phyloP scores from a whole-genome alignment of 352 stramenopile species.

The Phytophthora ramorum region DNA sequence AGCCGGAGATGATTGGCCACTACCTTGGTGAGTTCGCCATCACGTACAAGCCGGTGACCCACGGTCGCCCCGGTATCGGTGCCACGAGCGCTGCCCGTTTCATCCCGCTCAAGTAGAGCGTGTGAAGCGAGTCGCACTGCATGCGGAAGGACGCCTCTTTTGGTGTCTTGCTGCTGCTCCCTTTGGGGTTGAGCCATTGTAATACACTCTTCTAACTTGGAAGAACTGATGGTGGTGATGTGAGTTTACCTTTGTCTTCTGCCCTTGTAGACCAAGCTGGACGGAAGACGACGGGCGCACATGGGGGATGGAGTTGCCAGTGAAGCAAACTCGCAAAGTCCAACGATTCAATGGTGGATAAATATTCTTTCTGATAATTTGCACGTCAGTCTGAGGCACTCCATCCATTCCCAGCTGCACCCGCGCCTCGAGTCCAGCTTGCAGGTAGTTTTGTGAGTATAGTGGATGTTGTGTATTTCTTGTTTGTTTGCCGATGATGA shows the following conservation, averaged over 20 bases:
- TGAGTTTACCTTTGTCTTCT: slow-evolving; percentile 28
- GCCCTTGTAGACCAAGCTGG: slow-evolving; percentile 25
- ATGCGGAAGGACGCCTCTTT: slow-evolving; percentile 26
- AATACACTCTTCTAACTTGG: slow-evolving; percentile 76
- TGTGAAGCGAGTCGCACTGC: slow-evolving; percentile 19
- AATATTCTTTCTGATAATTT: slow-evolving; percentile 74
- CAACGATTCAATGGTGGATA: slow-evolving; percentile 72
- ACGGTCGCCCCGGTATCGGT: slow-evolving; percentile 99
- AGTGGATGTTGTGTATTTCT: slow-evolving; percentile 39
- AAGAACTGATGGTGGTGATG: slow-evolving; percentile 12
- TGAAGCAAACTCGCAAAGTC: slow-evolving; percentile 65
- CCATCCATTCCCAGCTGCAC: slow-evolving; percentile 5
- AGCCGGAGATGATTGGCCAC: slow-evolving; percentile 99
- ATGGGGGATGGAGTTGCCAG: slow-evolving; percentile 31
- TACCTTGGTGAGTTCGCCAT: slow-evolving; percentile 99
- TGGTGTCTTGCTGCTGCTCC: slow-evolving; percentile 38
- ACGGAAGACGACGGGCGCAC: slow-evolving; percentile 11
- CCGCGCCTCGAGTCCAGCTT: neutral
- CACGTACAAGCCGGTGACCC: slow-evolving; percentile 98
- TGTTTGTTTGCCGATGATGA: slow-evolving; percentile 71
- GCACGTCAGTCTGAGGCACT: slow-evolving; percentile 90
- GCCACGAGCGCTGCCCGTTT: slow-evolving; percentile 98
- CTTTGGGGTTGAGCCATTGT: slow-evolving; percentile 79
- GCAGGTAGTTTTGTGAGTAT: slow-evolving; percentile 1
- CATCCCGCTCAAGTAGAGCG: slow-evolving; percentile 98